Evolutionary conservation across 345 rosid species (phyloP).

Genomic region (Hibiscus syriacus): DNA sequence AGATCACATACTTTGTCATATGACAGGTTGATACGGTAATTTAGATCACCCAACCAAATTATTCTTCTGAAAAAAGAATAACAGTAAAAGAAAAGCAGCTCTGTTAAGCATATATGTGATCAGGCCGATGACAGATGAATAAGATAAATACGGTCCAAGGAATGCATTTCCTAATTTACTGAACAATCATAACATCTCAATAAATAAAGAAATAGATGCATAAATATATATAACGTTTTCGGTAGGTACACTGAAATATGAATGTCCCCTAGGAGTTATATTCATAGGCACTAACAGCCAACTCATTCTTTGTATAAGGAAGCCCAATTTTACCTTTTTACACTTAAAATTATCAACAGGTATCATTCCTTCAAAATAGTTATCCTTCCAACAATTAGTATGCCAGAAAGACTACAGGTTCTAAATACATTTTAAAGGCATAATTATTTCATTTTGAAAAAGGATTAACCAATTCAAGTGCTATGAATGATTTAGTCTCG

Average conservation of each 20-base stretch:
- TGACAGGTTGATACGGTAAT: no score
- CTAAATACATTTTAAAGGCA: background rate
- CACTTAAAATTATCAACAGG: background rate
- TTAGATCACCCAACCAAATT: slow-evolving; percentile 91
- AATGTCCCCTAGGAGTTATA: background rate
- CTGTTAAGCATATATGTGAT: background rate
- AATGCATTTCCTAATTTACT: background rate
- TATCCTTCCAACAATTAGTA: background rate
- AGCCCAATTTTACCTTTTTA: background rate
- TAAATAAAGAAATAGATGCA: background rate
- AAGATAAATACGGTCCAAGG: background rate
- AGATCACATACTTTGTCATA: slow-evolving; percentile 59
- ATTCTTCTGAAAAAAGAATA: no score
- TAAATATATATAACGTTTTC: background rate
- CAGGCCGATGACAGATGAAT: background rate
- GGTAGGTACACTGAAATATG: background rate
- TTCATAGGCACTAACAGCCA: background rate
- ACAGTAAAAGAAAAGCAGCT: no score
- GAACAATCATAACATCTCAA: background rate
- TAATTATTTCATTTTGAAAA: background rate
- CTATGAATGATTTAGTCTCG: background rate
- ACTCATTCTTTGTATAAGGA: background rate
- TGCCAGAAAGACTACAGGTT: background rate
- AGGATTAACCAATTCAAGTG: background rate
- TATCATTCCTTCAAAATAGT: background rate